phyloP scores from a whole-genome alignment of 2,329 filamentous ascomycete genomes.

The Microdochium paspali region DNA sequence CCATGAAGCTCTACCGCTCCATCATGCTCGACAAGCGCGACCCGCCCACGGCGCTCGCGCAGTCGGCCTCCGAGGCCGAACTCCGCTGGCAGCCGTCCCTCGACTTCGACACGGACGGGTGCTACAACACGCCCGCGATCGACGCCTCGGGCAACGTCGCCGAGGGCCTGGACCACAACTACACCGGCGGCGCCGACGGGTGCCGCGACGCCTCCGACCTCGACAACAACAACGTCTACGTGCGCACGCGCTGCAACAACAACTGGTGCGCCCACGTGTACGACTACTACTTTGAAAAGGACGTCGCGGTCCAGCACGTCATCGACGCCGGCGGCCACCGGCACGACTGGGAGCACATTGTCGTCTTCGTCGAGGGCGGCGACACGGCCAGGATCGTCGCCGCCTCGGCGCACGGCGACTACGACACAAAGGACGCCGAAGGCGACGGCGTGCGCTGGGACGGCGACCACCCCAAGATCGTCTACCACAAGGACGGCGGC shows the following conservation, averaged over 20 bases:
- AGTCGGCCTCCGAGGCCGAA: constrained; percentile 11
- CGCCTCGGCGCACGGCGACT: constrained; percentile 18
- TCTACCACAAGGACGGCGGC: constrained; percentile 20
- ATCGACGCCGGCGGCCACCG: constrained; percentile 23
- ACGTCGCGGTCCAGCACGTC: constrained; percentile 19
- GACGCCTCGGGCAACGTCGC: constrained; percentile 20
- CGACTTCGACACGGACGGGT: constrained; percentile 25
- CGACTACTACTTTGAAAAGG: constrained; percentile 37
- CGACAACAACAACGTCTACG: constrained; percentile 30
- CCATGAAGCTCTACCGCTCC: constrained; percentile 7
- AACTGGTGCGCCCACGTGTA: constrained; percentile 34
- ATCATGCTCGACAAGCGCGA: constrained; percentile 12
- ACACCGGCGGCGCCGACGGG: constrained; percentile 13
- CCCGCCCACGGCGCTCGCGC: constrained; percentile 13
- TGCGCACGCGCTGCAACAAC: constrained; percentile 30
- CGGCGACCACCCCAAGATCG: constrained; percentile 17
- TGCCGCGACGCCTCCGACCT: constrained; percentile 25
- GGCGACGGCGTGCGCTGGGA: constrained; percentile 15
- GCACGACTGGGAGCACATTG: constrained; percentile 25
- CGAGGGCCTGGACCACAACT: constrained; percentile 18
- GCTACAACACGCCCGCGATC: constrained; percentile 30
- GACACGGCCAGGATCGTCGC: constrained; percentile 12
- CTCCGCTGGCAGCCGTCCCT: constrained; percentile 14
- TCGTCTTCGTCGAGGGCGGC: constrained; percentile 16
- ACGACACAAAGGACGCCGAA: constrained; percentile 11